These are phyloP conservation scores for Thuja plicata DNA, from an alignment of 83 land plant genomes.

Conservation along the genomic window DNA sequence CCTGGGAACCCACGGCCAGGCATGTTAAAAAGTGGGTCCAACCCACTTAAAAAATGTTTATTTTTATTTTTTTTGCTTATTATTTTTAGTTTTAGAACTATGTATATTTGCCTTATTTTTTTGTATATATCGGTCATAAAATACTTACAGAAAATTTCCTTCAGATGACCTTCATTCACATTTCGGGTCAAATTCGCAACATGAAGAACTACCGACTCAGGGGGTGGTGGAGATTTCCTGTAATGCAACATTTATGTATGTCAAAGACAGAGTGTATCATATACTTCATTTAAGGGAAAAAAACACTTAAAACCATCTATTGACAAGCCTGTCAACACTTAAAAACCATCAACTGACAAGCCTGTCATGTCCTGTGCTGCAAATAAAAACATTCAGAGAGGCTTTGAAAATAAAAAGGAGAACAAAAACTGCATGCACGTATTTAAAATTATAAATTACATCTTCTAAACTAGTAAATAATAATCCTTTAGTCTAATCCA, in stretches of 20 bases:
- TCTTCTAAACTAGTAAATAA: not conserved
- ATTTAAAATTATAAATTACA: not conserved
- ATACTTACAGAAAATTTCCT: slow-evolving; percentile 74
- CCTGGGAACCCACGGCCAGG: no score
- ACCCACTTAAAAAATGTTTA: no score
- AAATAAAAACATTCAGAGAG: not conserved
- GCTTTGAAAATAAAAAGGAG: not conserved
- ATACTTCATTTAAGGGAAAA: no score
- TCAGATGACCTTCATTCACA: slow-evolving; percentile 80
- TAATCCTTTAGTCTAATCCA: not conserved
- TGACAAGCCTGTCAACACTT: not conserved
- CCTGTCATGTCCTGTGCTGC: not conserved
- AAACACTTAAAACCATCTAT: not conserved
- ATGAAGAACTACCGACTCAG: slow-evolving; percentile 60
- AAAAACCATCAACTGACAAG: not conserved
- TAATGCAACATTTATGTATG: not conserved
- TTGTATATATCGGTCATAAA: not conserved
- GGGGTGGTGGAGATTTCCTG: slow-evolving; percentile 61
- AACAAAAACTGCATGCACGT: not conserved
- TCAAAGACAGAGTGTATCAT: not conserved
- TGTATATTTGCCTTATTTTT: no score
- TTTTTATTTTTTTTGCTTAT: no score
- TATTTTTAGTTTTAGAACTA: no score
- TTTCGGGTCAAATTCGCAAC: slow-evolving; percentile 63
- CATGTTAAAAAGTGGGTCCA: no score